Evolutionary conservation across 163 green algal species (phyloP).

Genomic region (Scenedesmus sp.): DNA sequence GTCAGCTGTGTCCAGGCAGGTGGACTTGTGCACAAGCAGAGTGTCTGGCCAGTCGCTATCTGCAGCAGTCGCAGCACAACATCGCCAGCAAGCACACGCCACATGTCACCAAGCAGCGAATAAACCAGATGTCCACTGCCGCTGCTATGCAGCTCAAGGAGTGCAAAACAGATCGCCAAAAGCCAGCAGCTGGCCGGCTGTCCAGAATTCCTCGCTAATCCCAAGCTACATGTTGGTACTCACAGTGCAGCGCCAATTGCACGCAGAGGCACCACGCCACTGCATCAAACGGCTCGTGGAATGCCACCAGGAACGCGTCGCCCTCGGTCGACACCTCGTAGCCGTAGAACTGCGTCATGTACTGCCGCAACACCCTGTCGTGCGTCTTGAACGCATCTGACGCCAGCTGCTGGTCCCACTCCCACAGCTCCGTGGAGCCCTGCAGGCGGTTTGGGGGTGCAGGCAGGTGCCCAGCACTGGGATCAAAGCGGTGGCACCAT

Average conservation of each 20-base stretch:
- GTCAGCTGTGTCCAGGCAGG: conserved; percentile 56
- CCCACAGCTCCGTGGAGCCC: conserved; percentile 75
- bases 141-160: not conserved
- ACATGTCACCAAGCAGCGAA: not conserved
- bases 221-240: not conserved
- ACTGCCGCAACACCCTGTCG: conserved; percentile 61
- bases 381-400: conserved; percentile 65
- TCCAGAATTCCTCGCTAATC: not conserved
- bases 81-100: not conserved
- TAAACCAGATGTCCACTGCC: not conserved
- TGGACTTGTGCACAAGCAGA: conserved; percentile 60
- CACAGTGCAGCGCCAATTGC: conserved; percentile 64
- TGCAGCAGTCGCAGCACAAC: conserved; percentile 4
- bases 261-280: conserved; percentile 71
- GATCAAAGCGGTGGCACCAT: no score
- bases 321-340: conserved; percentile 68
- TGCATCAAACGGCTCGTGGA: conserved; percentile 73
- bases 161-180: no score
- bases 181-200: no score
- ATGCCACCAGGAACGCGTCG: conserved; percentile 81
- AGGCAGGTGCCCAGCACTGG: no score
- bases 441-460: conserved; percentile 45
- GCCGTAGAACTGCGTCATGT: conserved; percentile 56
- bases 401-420: conserved; percentile 66
- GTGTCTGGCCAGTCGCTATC: conserved; percentile 61